Percentiles rank a stretch among this genome's conserved stretches.
These are phyloP conservation scores for Mycoemilia scoparia DNA, from an alignment of 192 early-diverging fungal genomes.

Conservation along the genomic window DNA sequence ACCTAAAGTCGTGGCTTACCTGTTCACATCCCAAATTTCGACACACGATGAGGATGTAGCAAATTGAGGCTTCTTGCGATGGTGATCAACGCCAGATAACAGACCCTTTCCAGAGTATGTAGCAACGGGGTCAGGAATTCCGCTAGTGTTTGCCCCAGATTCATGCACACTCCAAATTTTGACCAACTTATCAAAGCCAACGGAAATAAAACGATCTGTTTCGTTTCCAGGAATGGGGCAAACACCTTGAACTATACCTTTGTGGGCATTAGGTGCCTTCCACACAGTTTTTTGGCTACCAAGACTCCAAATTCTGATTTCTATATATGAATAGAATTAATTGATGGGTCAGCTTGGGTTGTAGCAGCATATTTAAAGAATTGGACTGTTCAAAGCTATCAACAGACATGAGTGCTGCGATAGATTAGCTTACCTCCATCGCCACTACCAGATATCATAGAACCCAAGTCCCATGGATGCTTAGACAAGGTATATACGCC, in stretches of 20 bases:
- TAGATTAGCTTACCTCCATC: too few species aligned
- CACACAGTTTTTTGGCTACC: conserved; percentile 57
- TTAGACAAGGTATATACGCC: conserved; percentile 92
- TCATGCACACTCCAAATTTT: conserved; percentile 73
- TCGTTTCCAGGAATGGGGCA: conserved; percentile 40
- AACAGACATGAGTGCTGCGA: too few species aligned
- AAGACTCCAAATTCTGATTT: conserved; percentile 83
- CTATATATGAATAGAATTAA: too few species aligned
- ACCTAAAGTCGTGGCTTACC: too few species aligned
- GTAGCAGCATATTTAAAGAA: conserved; percentile 1
- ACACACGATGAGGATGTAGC: conserved; percentile 74
- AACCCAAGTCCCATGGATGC: conserved; percentile 72
- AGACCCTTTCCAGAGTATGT: conserved; percentile 62
- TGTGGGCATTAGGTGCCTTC: conserved; percentile 52
- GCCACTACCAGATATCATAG: conserved; percentile 73
- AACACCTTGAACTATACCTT: conserved; percentile 75
- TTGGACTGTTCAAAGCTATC: conserved; percentile 1
- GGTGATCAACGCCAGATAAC: conserved; percentile 81
- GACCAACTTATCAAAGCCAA: conserved; percentile 81
- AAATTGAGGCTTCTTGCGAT: conserved; percentile 65
- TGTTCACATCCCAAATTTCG: conserved; percentile 85
- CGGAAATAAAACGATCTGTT: conserved; percentile 65
- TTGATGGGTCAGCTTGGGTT: not conserved
- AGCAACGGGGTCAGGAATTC: conserved; percentile 34
- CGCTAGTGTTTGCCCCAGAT: conserved; percentile 10